Percentiles rank a stretch among this genome's conserved stretches.
Conservation (phyloP, 169 alveolate species). For the Cyclospora cayetanensis region DNA sequence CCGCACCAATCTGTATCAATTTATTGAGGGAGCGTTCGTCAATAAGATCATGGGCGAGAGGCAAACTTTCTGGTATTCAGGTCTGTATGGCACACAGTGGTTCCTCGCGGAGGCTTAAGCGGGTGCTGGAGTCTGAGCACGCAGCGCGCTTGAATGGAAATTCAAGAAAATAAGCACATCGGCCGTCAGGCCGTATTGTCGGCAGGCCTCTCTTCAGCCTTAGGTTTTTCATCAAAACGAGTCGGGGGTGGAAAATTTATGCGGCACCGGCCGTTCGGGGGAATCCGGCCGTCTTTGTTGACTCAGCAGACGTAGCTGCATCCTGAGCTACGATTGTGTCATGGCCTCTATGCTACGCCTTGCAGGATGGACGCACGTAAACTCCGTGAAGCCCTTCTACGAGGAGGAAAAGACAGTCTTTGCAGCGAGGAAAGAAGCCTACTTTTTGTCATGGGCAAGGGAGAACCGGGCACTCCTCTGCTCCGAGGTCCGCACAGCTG, state of each 20-base stretch:
- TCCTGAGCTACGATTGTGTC: too few relatives aligned
- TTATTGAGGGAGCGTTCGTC: conserved; percentile 18
- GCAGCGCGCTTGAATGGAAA: too few relatives aligned
- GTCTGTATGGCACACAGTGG: background rate
- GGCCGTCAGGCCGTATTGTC: too few relatives aligned
- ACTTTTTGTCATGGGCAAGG: conserved; percentile 36
- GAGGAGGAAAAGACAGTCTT: conserved; percentile 41
- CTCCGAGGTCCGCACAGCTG: conserved; percentile 40
- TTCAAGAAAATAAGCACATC: too few relatives aligned
- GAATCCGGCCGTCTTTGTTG: background rate
- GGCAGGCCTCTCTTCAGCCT: too few relatives aligned
- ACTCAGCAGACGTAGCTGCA: too few relatives aligned
- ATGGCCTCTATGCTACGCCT: background rate
- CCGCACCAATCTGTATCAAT: background rate
- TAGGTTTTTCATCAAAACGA: too few relatives aligned
- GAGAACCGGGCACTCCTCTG: conserved; percentile 60
- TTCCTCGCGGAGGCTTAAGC: too few relatives aligned
- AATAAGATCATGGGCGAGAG: conserved; percentile 26
- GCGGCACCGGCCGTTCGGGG: too few relatives aligned
- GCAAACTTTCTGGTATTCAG: conserved; percentile 65
- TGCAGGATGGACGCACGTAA: conserved; percentile 66
- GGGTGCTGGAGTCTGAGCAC: too few relatives aligned
- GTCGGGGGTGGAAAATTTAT: too few relatives aligned
- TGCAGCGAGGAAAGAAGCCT: conserved; percentile 27
- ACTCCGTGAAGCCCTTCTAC: conserved; percentile 49